phyloP scores from a whole-genome alignment of 176 grass and related monocot species.

The Dendrocalamus sinicus region DNA sequence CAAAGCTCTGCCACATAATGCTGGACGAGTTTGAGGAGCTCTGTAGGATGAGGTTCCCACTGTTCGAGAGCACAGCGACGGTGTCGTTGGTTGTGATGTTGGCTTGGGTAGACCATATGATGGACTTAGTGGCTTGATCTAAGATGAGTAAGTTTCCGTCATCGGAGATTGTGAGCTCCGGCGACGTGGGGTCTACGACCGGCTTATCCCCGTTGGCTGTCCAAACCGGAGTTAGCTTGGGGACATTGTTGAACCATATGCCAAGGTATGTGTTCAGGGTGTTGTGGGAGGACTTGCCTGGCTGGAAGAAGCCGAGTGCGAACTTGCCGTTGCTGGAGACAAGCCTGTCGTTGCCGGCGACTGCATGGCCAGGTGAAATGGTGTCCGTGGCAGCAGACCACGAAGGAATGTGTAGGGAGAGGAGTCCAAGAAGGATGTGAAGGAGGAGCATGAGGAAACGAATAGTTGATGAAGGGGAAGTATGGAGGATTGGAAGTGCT shows the following conservation, averaged over 20 bases:
- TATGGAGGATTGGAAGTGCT: too few species aligned
- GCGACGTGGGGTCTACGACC: background rate
- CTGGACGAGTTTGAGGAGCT: conserved; percentile 2
- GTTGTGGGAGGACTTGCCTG: too few species aligned
- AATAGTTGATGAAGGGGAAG: too few species aligned
- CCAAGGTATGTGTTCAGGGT: too few species aligned
- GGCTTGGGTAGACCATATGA: conserved; percentile 50
- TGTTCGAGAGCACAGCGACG: conserved; percentile 30
- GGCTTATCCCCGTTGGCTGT: conserved; percentile 49
- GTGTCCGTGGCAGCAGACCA: too few species aligned
- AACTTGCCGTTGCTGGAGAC: too few species aligned
- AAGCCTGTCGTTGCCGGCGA: too few species aligned
- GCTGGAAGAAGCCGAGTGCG: too few species aligned
- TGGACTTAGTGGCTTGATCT: conserved; percentile 11
- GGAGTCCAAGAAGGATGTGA: too few species aligned
- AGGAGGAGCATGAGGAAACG: too few species aligned
- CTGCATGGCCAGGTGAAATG: too few species aligned
- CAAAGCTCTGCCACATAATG: conserved; percentile 65
- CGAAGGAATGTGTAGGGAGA: too few species aligned
- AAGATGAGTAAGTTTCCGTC: conserved; percentile 53
- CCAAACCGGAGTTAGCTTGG: conserved; percentile 50
- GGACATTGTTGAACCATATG: conserved; percentile 51
- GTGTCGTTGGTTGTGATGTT: conserved; percentile 4
- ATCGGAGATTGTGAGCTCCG: conserved; percentile 32
- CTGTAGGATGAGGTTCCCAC: conserved; percentile 54